Percentiles rank a stretch among this genome's conserved stretches.
Evolutionary conservation across 176 grass and related monocot genomes (phyloP).

Genomic region (Ampelocalamus luodianensis): DNA sequence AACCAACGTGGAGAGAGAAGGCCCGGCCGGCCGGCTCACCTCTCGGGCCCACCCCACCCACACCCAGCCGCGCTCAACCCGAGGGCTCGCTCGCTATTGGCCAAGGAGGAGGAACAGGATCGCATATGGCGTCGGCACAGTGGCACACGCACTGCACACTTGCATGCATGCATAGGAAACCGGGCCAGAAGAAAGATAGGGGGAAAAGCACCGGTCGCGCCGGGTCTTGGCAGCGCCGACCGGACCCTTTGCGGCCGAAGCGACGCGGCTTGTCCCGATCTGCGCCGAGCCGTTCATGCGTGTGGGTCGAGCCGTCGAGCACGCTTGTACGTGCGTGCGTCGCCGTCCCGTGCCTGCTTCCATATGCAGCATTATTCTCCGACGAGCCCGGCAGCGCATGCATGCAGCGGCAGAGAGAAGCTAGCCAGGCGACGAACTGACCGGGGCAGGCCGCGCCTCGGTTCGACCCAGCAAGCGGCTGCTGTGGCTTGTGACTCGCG

Average conservation of each 20-base stretch:
- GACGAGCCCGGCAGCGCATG: slow-evolving; percentile 39
- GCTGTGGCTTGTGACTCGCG: background rate
- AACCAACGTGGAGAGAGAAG: background rate
- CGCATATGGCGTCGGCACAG: background rate
- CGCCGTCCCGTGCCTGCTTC: background rate
- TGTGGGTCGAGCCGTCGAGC: background rate
- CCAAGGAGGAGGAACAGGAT: slow-evolving; percentile 17
- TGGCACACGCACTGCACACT: no score
- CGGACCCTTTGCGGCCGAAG: background rate
- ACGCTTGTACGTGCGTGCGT: background rate
- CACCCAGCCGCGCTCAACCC: no score
- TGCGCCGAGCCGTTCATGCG: background rate
- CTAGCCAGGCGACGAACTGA: background rate
- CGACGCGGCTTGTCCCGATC: slow-evolving; percentile 8
- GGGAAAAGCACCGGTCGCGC: no score
- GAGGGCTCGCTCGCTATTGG: background rate
- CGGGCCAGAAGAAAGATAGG: background rate
- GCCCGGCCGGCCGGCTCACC: no score
- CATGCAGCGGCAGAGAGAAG: background rate
- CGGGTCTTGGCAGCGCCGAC: background rate
- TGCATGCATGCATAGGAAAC: background rate
- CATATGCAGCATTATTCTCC: background rate
- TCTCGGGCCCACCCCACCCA: no score
- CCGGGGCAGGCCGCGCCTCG: background rate
- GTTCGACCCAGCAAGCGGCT: background rate